These are phyloP conservation scores for Violaceomyces palustris DNA, from an alignment of 1,284 basidiomycete genomes.

Conservation along the genomic window DNA sequence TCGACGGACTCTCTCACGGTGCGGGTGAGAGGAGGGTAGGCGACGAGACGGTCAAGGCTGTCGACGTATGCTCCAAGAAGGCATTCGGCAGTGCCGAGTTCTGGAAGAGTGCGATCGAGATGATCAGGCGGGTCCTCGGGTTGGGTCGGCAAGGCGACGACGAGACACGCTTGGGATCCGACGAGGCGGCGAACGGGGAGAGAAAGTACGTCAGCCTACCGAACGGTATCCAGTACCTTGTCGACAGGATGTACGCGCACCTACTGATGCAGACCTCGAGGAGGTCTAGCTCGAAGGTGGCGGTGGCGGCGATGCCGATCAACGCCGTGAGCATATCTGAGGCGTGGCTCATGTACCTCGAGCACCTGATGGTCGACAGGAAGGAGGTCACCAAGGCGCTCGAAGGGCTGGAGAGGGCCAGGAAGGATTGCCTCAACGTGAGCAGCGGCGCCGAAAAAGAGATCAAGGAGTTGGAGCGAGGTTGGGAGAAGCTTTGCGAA, in stretches of 20 bases:
- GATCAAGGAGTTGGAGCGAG: no score
- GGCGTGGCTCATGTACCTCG: conserved; percentile 3
- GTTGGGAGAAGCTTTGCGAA: no score
- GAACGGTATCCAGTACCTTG: no score
- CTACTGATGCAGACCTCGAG: conserved; percentile 11
- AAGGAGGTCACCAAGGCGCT: conserved; percentile 10
- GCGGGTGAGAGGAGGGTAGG: not conserved
- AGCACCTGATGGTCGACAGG: not conserved
- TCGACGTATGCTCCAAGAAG: not conserved
- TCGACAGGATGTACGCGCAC: conserved; percentile 10
- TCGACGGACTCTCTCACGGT: not conserved
- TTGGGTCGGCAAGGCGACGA: conserved; percentile 2
- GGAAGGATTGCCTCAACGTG: no score
- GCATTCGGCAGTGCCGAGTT: not conserved
- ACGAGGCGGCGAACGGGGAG: not conserved
- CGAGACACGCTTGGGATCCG: not conserved
- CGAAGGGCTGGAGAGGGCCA: conserved; percentile 6
- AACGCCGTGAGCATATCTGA: conserved; percentile 7
- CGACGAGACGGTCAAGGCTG: not conserved
- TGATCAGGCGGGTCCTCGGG: conserved; percentile 6
- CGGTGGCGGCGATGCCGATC: no score
- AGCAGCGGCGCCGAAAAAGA: no score
- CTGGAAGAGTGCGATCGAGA: not conserved
- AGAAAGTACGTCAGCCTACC: conserved; percentile 3
- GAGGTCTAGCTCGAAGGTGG: conserved; percentile 16